Evolutionary conservation across 192 early-diverging fungal species (phyloP).

Genomic region (Coemansia sp.): DNA sequence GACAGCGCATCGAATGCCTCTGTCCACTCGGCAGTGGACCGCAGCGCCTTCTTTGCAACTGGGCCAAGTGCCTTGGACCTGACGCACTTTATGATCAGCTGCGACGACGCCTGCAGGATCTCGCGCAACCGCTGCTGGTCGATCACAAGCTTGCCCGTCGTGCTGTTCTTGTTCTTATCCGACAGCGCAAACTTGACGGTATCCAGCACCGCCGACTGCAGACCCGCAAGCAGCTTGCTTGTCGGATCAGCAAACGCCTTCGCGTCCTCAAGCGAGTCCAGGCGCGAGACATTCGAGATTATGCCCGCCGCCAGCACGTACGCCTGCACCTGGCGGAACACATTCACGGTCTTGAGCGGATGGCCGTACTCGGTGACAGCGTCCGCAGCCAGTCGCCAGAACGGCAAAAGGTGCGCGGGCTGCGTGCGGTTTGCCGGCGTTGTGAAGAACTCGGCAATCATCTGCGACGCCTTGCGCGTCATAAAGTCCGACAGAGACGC

Average conservation of each 20-base stretch:
- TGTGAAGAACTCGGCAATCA: conserved; percentile 68
- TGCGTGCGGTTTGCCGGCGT: conserved; percentile 13
- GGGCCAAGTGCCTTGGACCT: conserved; percentile 10
- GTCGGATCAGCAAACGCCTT: conserved; percentile 4
- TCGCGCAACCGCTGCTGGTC: conserved; percentile 35
- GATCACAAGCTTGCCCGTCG: conserved; percentile 15
- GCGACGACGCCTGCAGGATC: conserved; percentile 22
- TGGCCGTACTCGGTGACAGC: conserved; percentile 55
- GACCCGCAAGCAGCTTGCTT: conserved; percentile 4
- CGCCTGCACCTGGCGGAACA: conserved; percentile 64
- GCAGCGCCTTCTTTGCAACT: conserved; percentile 10
- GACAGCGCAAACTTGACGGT: conserved; percentile 25
- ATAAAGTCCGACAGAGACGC: conserved; percentile 68
- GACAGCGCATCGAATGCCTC: conserved; percentile 17
- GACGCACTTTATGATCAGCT: conserved; percentile 14
- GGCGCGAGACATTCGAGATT: conserved; percentile 1
- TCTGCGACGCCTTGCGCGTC: conserved; percentile 66
- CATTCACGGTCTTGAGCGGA: conserved; percentile 57
- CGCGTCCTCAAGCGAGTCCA: conserved; percentile 8
- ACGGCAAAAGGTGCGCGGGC: conserved; percentile 46
- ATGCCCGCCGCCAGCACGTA: conserved; percentile 41
- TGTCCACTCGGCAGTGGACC: conserved; percentile 19
- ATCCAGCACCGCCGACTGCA: conserved; percentile 24
- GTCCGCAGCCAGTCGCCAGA: conserved; percentile 62
- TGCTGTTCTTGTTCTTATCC: conserved; percentile 16